Evolutionary conservation across 768 basidiomycete species (phyloP), one percentile per base, ranked within the genome.

Genomic region (Kwoniella europaea): DNA sequence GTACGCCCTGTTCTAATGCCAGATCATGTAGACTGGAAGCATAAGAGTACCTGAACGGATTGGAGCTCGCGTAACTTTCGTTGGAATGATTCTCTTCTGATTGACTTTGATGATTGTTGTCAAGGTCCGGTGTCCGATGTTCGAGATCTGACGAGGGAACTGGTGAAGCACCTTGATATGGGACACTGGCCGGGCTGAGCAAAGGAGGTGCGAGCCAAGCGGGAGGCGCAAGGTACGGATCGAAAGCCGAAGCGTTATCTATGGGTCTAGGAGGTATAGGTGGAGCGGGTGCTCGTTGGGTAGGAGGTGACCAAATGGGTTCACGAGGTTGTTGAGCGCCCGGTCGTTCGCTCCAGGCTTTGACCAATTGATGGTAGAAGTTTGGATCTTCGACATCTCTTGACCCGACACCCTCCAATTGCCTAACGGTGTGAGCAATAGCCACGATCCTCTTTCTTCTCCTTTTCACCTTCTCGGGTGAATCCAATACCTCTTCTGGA

Each of bases 341-440:
- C 15, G 71, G 71, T 65, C 74, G 53, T 29, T 71, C 68, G 58
- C 76, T 75, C 78, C 78, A 79, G 2, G 78, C 78, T 61, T 75
- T 73, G 27, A 66, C 68, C 10, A 79, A 55, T 10, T 50, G 68
- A 20, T 71, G 59, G 50, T 76, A 79, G 22, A 79, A 74, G 41
- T 61, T 66, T 9, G 78, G 78, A 71, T 79, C 76, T 59, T 79
- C 78, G 10, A 65, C 64, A 20, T 79, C 74, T 22, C 76, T 56
- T 16, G 68, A 71, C 0, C 78, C 78, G 4, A 79, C 73, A 27
- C 78, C 78, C 63, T 79, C 78, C 7, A 79, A 68, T 63, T 77
- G 76, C 20, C 78, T 57, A 15, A 77, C 78, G 2, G 78, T 79
- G 64, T 79, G 78, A 41, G 78, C 78, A 9, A 79, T 60, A 35